Base-by-base conservation (phyloP, 352 stramenopile species). In the Pythium vanterpoolii region DNA sequence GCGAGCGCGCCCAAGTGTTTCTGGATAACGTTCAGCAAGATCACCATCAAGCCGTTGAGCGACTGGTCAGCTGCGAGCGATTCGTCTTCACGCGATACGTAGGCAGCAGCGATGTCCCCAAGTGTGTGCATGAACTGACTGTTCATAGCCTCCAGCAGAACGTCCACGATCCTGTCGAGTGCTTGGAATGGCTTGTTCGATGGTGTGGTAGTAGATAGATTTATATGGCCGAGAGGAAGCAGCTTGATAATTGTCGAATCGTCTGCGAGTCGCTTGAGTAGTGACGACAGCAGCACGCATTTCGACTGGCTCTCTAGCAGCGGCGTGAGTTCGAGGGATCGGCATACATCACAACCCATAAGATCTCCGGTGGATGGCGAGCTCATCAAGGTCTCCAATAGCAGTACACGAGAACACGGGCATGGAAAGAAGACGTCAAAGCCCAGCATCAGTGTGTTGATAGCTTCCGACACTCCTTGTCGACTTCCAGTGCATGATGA, bases 401-500 rank as follows among this genome's bases (percentile, higher is more conserved):
- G 71, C 30, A 77, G 63, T 3, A 74, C 56, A 49, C 92, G 79
- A 36, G 85, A 69, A 51, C 74, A 92, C 46, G 74, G 70, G 19
- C 79, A 94, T 10, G 90, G 78, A 42, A 96, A 95, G 48, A 98
- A 96, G 1, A 98, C 34, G 26, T 98, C 89, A 19, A 96, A 78
- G 0, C 83, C 87, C 7, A 90, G 60, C 71, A 96, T 87, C 2
- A 97, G 68, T 0, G 76, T 76, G 2, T 66, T 59, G 5, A 83
- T 74, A 0, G 83, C 83, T 43, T 90, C 78, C 3, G 30, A 36
- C 7, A 30, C 36, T 7, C 48, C n/a, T 42, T 21, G 19, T 23
- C 11, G 13, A 4, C 34, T 48, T 24, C 44, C 47, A 11, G 28
- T 21, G 7, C 30, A 26, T 40, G 27, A 5, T 42, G 11, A 18